These are phyloP conservation scores for Rhizopogon sp. DNA, from an alignment of 768 basidiomycete species.

Conservation along the genomic window DNA sequence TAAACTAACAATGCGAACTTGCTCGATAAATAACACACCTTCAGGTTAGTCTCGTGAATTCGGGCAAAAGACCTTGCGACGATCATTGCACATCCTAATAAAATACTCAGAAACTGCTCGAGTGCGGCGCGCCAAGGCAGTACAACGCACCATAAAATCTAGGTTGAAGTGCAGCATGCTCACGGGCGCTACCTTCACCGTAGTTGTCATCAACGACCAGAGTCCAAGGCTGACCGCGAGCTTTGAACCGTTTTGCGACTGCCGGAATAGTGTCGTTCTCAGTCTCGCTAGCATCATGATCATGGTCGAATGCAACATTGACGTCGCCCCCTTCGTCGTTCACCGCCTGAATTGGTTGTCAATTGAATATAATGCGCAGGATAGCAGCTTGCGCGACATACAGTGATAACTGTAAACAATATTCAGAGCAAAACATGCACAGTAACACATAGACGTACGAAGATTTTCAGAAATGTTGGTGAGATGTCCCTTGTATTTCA, in stretches of 20 bases:
- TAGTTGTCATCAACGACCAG: conserved; percentile 95
- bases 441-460: conserved; percentile 42
- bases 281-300: conserved; percentile 37
- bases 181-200: conserved; percentile 95
- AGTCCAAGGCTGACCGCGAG: conserved; percentile 84
- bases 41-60: conserved; percentile 97
- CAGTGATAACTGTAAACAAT: conserved; percentile 70
- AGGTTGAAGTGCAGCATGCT: conserved; percentile 96
- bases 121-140: neutral
- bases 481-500: conserved; percentile 97
- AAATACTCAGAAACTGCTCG: neutral
- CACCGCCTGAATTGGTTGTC: conserved; percentile 51
- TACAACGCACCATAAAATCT: conserved; percentile 72
- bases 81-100: conserved; percentile 76
- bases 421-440: neutral
- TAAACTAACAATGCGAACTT: neutral
- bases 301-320: conserved; percentile 85
- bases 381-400: conserved; percentile 22
- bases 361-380: neutral
- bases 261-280: conserved; percentile 80
- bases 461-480: conserved; percentile 96
- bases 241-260: conserved; percentile 86
- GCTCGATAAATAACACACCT: conserved; percentile 41
- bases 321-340: conserved; percentile 95
- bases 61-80: conserved; percentile 93